Percentiles rank a stretch among this genome's conserved stretches.
Evolutionary conservation across 2,329 filamentous ascomycete species (phyloP).

Genomic region (Aspergillus uvarum): DNA sequence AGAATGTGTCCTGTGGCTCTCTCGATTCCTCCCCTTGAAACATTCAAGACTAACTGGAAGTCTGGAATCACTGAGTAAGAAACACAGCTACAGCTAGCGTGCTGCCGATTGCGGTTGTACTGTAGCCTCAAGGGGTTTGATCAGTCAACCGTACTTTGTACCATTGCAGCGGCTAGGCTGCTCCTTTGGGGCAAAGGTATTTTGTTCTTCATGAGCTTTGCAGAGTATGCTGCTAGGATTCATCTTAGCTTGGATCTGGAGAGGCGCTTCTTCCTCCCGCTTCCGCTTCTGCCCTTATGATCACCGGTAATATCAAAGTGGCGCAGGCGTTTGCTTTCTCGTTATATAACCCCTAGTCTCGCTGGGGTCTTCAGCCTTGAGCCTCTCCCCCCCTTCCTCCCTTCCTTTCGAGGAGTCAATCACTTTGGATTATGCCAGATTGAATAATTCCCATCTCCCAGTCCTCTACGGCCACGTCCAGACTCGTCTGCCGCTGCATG

Average conservation of each 20-base stretch:
- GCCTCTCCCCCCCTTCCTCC: background rate
- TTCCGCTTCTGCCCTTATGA: background rate
- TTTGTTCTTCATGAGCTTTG: background rate
- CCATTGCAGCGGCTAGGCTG: background rate
- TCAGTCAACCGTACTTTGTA: background rate
- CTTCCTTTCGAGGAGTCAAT: too few relatives aligned
- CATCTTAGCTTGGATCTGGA: background rate
- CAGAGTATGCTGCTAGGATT: background rate
- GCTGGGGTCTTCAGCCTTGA: background rate
- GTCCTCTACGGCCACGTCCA: background rate
- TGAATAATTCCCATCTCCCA: background rate
- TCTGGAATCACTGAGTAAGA: too few relatives aligned
- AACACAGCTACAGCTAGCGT: too few relatives aligned
- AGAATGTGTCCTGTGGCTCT: background rate
- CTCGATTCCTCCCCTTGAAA: background rate
- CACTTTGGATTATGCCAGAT: too few relatives aligned
- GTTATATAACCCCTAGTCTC: background rate
- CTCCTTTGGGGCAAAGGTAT: background rate
- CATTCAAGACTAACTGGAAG: too few relatives aligned
- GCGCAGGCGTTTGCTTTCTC: conserved; percentile 4
- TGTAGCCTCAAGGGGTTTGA: background rate
- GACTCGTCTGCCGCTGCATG: conserved; percentile 17
- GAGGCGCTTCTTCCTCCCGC: background rate
- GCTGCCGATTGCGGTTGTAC: background rate
- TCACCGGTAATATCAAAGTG: background rate